These are phyloP conservation scores for Huntiella savannae DNA, from an alignment of 2,329 filamentous ascomycete genomes.

Conservation along the genomic window DNA sequence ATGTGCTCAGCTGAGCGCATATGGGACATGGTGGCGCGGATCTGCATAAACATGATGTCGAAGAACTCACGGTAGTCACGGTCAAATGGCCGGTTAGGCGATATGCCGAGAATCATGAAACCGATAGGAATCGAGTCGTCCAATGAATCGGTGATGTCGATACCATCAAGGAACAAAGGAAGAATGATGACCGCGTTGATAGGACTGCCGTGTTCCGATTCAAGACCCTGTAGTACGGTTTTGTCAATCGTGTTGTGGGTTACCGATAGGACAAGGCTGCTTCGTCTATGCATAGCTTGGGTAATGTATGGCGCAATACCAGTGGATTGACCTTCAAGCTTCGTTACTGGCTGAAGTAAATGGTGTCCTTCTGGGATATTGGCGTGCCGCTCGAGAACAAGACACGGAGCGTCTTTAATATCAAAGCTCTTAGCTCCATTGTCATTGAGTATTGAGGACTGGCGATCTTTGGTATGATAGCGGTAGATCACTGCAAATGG, in stretches of 20 bases:
- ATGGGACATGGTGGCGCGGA: constrained; percentile 4
- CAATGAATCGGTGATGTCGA: constrained; percentile 64
- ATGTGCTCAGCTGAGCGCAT: background rate
- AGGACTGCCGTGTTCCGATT: constrained; percentile 42
- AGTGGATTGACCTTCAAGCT: constrained; percentile 48
- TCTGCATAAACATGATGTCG: constrained; percentile 25
- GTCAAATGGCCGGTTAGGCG: constrained; percentile 55
- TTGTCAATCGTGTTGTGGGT: constrained; percentile 39
- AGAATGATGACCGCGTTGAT: constrained; percentile 51
- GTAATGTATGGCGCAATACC: constrained; percentile 62
- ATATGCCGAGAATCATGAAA: constrained; percentile 8
- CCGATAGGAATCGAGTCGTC: constrained; percentile 20
- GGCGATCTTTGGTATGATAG: constrained; percentile 49
- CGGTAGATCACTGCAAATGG: constrained; percentile 66
- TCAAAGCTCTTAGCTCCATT: background rate
- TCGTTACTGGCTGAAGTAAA: constrained; percentile 40
- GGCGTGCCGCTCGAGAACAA: constrained; percentile 52
- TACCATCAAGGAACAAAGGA: constrained; percentile 56
- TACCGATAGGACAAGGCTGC: constrained; percentile 48
- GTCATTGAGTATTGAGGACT: constrained; percentile 15
- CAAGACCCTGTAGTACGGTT: constrained; percentile 44
- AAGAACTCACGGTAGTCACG: constrained; percentile 58
- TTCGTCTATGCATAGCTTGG: constrained; percentile 48
- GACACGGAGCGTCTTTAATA: constrained; percentile 13
- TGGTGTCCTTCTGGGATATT: constrained; percentile 48